Conservation (phyloP, 345 rosid genomes). For the Citrus reticulata region DNA sequence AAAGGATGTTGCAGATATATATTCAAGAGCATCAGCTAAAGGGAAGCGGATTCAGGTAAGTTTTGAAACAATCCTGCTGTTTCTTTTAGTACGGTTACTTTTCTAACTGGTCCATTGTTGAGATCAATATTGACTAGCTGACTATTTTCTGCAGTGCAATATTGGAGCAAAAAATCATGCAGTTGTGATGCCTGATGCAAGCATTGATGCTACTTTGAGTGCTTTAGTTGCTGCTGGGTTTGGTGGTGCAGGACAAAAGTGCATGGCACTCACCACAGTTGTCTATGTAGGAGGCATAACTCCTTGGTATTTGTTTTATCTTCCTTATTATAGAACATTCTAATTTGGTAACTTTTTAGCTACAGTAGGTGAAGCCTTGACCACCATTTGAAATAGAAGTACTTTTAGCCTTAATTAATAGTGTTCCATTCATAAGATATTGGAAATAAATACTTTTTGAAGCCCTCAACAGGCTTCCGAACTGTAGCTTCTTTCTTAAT, state of each 20-base stretch:
- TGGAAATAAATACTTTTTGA: background rate
- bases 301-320: slow-evolving; percentile 56
- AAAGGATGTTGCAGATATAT: slow-evolving; percentile 92
- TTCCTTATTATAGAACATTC: background rate
- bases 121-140: slow-evolving; percentile 9
- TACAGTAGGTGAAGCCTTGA: background rate
- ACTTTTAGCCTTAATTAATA: background rate
- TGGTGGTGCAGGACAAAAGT: slow-evolving; percentile 99
- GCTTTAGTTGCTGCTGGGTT: slow-evolving; percentile 96
- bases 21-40: slow-evolving; percentile 81
- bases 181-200: slow-evolving; percentile 83
- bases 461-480: background rate
- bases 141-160: slow-evolving; percentile 55
- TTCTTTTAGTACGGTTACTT: background rate
- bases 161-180: slow-evolving; percentile 99
- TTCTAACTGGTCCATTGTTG: background rate
- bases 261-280: slow-evolving; percentile 94
- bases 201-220: slow-evolving; percentile 67
- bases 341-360: background rate
- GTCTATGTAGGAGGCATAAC: slow-evolving; percentile 67
- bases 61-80: background rate
- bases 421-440: background rate
- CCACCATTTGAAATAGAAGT: background rate
- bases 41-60: slow-evolving; percentile 95
- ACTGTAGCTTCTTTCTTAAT: background rate